A percentile compares a stretch with the other conserved stretches of the same genome.
These are phyloP conservation scores for Penicillium canariense DNA, from an alignment of 495 filamentous ascomycete genomes.

Conservation along the genomic window DNA sequence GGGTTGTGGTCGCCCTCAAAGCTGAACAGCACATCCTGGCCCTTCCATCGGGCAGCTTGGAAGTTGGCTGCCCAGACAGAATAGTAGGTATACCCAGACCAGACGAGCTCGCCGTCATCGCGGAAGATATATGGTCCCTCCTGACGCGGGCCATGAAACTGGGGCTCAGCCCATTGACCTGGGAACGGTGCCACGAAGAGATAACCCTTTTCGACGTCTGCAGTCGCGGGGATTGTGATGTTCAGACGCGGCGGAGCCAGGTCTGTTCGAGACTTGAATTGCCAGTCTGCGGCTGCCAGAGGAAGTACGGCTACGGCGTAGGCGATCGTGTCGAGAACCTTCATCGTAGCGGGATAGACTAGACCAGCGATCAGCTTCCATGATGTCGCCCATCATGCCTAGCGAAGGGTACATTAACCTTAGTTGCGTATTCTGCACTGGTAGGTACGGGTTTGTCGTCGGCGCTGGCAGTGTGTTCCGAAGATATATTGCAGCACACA, in stretches of 20 bases:
- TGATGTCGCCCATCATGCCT: constrained; percentile 27
- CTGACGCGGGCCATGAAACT: constrained; percentile 51
- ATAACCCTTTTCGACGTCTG: constrained; percentile 50
- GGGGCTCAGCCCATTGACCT: constrained; percentile 32
- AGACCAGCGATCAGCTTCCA: constrained; percentile 41
- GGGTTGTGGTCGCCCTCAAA: constrained; percentile 56
- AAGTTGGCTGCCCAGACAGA: constrained; percentile 53
- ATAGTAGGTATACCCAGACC: constrained; percentile 55
- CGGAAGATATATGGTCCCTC: constrained; percentile 55
- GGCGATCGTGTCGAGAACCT: constrained; percentile 28
- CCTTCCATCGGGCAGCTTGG: constrained; percentile 47
- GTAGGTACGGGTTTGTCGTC: constrained; percentile 19
- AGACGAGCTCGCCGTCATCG: constrained; percentile 52
- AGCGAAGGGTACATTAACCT: constrained; percentile 59
- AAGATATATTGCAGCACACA: neutral
- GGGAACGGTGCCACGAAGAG: constrained; percentile 56
- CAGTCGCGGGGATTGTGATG: constrained; percentile 52
- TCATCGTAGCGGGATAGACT: constrained; percentile 28
- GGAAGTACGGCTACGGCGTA: constrained; percentile 25
- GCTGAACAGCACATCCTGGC: constrained; percentile 50
- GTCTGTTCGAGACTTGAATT: constrained; percentile 54
- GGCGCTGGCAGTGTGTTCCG: neutral
- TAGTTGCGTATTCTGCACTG: constrained; percentile 43
- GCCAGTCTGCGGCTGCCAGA: constrained; percentile 49
- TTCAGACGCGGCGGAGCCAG: constrained; percentile 55